A percentile compares a stretch with the other conserved stretches of the same genome.
Conservation (phyloP, 2,329 filamentous ascomycete genomes). For the Botrytis hyacinthi region DNA sequence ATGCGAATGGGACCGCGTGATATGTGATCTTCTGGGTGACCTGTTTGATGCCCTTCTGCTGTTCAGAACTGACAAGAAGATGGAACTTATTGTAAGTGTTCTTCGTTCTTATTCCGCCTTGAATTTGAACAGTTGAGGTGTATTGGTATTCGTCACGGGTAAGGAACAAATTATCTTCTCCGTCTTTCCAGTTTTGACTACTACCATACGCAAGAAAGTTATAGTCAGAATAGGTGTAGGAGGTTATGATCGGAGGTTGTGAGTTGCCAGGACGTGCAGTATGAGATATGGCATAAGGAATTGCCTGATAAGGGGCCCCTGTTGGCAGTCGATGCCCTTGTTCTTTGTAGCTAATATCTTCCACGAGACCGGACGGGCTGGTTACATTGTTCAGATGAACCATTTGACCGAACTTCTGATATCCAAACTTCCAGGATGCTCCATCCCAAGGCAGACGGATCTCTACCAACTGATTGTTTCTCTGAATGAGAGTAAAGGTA, state of each 20-base stretch:
- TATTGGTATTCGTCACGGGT: constrained; percentile 14
- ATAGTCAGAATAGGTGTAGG: not conserved
- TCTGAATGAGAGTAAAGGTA: constrained; percentile 11
- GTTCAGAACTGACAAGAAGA: constrained; percentile 16
- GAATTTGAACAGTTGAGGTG: constrained; percentile 2
- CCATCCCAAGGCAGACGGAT: constrained; percentile 3
- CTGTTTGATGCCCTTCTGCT: constrained; percentile 14
- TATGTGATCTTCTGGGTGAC: constrained; percentile 13
- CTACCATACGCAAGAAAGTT: constrained; percentile 15
- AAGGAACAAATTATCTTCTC: constrained; percentile 13
- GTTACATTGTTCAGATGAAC: not conserved
- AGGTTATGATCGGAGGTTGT: constrained; percentile 8
- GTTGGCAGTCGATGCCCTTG: constrained; percentile 12
- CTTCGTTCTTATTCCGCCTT: constrained; percentile 9
- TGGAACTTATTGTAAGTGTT: constrained; percentile 18
- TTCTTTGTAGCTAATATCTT: constrained; percentile 7
- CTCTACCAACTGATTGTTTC: not conserved
- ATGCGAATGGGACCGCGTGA: constrained; percentile 9
- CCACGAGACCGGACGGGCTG: constrained; percentile 7
- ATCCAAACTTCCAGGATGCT: constrained; percentile 15
- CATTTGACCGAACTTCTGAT: not conserved
- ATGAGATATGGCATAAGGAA: constrained; percentile 15
- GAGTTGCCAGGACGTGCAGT: constrained; percentile 8
- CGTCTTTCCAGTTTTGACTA: not conserved
- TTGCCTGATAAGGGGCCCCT: constrained; percentile 5